These are phyloP conservation scores for Eucalyptus lansdowneana DNA, from an alignment of 345 rosid species.

Conservation along the genomic window DNA sequence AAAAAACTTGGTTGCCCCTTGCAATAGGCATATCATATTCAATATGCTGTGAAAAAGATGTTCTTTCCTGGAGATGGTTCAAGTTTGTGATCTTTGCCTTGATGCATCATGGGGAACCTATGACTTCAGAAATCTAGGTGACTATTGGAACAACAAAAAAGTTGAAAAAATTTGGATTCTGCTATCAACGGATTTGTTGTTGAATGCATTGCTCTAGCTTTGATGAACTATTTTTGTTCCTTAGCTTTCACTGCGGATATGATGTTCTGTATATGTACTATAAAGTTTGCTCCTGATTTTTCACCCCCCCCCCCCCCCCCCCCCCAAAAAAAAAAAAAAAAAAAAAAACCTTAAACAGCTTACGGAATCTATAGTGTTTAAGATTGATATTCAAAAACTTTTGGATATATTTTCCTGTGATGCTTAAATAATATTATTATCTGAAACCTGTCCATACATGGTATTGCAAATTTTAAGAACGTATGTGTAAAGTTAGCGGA, in stretches of 20 bases:
- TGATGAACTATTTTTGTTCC: not conserved
- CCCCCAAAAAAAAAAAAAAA: too few species aligned
- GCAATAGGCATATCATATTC: too few species aligned
- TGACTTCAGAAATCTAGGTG: too few species aligned
- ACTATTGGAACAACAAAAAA: too few species aligned
- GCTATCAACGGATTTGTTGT: too few species aligned
- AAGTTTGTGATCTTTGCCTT: too few species aligned
- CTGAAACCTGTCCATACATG: not conserved
- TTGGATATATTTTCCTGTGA: not conserved
- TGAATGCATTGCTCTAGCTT: not conserved
- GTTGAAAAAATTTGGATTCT: too few species aligned
- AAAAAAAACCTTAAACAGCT: not conserved
- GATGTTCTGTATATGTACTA: not conserved
- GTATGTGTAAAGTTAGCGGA: not conserved
- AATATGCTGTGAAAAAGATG: too few species aligned
- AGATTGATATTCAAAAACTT: not conserved
- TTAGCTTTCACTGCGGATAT: not conserved
- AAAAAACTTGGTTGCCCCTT: too few species aligned
- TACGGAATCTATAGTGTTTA: not conserved
- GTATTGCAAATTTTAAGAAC: not conserved
- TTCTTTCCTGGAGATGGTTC: too few species aligned
- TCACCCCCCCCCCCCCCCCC: too few species aligned
- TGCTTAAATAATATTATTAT: not conserved
- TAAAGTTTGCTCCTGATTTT: not conserved
- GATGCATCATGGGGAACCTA: too few species aligned